Evolutionary conservation across 2,329 filamentous ascomycete genomes (phyloP).

Genomic region (Aspergillus sp.): DNA sequence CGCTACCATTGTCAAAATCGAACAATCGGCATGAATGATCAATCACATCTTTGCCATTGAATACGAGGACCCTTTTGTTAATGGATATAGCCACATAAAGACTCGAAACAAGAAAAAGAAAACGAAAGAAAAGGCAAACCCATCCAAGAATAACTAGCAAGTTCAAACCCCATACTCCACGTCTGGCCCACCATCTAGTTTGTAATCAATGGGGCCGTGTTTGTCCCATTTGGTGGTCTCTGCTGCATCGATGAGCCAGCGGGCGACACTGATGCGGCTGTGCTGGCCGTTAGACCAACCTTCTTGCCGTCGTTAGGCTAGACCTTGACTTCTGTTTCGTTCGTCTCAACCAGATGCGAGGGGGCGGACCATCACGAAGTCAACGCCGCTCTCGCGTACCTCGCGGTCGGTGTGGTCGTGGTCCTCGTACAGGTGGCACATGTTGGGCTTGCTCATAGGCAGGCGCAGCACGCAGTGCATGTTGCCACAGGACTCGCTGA

Average conservation of each 20-base stretch:
- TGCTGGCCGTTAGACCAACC: slow-evolving; percentile 33
- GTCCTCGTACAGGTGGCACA: slow-evolving; percentile 43
- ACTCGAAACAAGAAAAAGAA: too few species aligned
- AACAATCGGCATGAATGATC: too few species aligned
- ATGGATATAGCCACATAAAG: too few species aligned
- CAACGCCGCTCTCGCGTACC: slow-evolving; percentile 29
- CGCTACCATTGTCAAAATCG: slow-evolving; percentile 1
- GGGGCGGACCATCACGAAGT: slow-evolving; percentile 44
- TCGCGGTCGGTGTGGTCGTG: slow-evolving; percentile 43
- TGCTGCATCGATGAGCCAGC: slow-evolving; percentile 41
- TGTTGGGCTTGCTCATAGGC: slow-evolving; percentile 43
- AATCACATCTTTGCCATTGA: too few species aligned
- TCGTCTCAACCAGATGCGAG: slow-evolving; percentile 37
- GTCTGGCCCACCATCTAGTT: slow-evolving; percentile 24
- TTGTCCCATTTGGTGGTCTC: slow-evolving; percentile 39
- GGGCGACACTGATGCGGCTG: slow-evolving; percentile 38
- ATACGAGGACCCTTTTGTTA: too few species aligned
- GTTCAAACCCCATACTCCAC: not conserved
- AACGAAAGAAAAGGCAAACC: too few species aligned
- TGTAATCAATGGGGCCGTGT: slow-evolving; percentile 42
- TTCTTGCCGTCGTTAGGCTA: slow-evolving; percentile 40
- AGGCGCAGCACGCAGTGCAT: slow-evolving; percentile 38
- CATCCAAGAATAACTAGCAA: too few species aligned
- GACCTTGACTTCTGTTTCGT: slow-evolving; percentile 30
- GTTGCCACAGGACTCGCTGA: slow-evolving; percentile 40